phyloP scores from a whole-genome alignment of 2,329 filamentous ascomycete species.

The Ophiostoma fasciatum region DNA sequence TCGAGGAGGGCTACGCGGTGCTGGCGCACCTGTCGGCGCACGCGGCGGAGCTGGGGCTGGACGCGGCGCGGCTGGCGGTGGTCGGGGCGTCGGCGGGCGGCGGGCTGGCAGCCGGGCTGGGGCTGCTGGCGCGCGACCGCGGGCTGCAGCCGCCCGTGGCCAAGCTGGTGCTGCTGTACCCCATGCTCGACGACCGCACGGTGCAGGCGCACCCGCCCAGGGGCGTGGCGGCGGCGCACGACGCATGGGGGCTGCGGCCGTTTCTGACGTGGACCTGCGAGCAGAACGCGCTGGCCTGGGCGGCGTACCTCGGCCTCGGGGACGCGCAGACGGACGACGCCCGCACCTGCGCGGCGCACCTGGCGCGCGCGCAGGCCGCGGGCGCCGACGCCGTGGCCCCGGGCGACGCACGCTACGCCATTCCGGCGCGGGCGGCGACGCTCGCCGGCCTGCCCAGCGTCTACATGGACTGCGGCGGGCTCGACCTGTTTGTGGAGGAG shows the following conservation, averaged over 20 bases:
- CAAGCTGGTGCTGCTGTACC: slow-evolving; percentile 21
- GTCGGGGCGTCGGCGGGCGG: slow-evolving; percentile 17
- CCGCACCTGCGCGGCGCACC: background rate
- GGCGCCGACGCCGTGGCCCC: slow-evolving; percentile 4
- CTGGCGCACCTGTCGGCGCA: slow-evolving; percentile 20
- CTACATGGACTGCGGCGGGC: slow-evolving; percentile 23
- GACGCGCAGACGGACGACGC: slow-evolving; percentile 2
- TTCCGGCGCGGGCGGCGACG: slow-evolving; percentile 13
- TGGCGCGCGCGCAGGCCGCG: slow-evolving; percentile 2
- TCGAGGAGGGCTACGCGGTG: slow-evolving; percentile 24
- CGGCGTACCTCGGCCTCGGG: slow-evolving; percentile 14
- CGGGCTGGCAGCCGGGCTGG: slow-evolving; percentile 12
- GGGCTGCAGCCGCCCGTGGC: slow-evolving; percentile 17
- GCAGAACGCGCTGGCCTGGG: slow-evolving; percentile 14
- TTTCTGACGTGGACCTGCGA: slow-evolving; percentile 13
- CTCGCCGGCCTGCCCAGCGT: slow-evolving; percentile 19
- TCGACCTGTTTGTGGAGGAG: slow-evolving; percentile 25
- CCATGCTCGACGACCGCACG: slow-evolving; percentile 24
- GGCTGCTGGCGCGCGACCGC: slow-evolving; percentile 27
- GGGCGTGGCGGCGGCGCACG: slow-evolving; percentile 17
- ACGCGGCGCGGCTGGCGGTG: slow-evolving; percentile 14
- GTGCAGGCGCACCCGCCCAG: slow-evolving; percentile 2
- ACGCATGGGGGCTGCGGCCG: slow-evolving; percentile 7
- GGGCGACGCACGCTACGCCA: too few species aligned
- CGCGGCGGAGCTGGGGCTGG: slow-evolving; percentile 12